These are phyloP conservation scores for Colletotrichum cordylinicola DNA, from an alignment of 2,329 filamentous ascomycete genomes.

Conservation along the genomic window DNA sequence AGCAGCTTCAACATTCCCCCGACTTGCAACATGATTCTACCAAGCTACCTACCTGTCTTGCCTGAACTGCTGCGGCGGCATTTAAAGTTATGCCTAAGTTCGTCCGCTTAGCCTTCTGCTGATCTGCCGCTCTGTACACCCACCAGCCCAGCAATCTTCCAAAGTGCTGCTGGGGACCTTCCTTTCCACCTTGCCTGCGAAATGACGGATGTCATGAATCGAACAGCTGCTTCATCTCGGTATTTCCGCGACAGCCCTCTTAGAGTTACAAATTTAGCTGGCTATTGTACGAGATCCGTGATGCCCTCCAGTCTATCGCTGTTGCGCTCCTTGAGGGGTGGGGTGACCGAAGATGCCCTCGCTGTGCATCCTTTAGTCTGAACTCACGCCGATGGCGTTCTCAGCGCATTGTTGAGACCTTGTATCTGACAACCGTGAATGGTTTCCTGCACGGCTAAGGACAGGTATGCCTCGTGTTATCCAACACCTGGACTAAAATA, in stretches of 20 bases:
- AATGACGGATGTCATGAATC: neutral
- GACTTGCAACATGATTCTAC: neutral
- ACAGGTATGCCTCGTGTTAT: neutral
- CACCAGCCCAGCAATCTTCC: neutral
- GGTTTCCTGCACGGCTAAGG: neutral
- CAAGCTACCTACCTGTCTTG: neutral
- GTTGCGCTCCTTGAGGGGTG: neutral
- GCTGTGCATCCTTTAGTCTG: neutral
- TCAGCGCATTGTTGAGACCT: neutral
- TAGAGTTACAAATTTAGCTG: neutral
- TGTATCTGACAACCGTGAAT: neutral
- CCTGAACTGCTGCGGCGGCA: neutral
- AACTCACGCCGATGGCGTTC: neutral
- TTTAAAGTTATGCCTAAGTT: neutral
- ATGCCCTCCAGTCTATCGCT: neutral
- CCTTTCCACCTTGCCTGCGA: neutral
- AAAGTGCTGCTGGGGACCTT: neutral
- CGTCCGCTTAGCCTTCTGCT: neutral
- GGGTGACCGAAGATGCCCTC: neutral
- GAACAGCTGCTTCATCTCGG: neutral
- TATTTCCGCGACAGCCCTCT: neutral
- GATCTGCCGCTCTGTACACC: neutral
- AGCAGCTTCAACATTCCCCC: constrained; percentile 1
- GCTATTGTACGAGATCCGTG: neutral
- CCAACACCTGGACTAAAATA: neutral